Conservation (phyloP, 257 asterid species). For the Przewalskia tangutica region DNA sequence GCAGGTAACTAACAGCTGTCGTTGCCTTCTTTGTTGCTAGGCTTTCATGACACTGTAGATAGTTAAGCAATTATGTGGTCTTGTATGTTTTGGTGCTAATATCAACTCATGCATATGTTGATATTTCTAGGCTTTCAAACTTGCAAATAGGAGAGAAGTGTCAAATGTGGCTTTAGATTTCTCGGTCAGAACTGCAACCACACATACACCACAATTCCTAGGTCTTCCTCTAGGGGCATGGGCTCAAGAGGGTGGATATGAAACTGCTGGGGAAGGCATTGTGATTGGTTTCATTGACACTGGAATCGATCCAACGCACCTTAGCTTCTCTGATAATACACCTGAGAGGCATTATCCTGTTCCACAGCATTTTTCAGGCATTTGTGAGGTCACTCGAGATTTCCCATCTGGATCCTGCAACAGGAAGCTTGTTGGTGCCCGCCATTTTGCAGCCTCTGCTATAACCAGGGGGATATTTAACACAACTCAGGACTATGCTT, state of each 20-base stretch:
- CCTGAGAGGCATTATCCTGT: slow-evolving; percentile 64
- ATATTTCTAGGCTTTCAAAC: slow-evolving; percentile 62
- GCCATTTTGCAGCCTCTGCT: slow-evolving; percentile 98
- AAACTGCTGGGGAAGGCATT: slow-evolving; percentile 87
- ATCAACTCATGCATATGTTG: background rate
- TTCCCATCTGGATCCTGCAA: slow-evolving; percentile 99
- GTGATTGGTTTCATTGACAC: slow-evolving; percentile 94
- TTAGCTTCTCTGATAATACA: slow-evolving; percentile 69
- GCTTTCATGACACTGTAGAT: background rate
- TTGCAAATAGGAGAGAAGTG: slow-evolving; percentile 65
- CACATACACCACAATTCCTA: slow-evolving; percentile 93
- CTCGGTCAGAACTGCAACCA: slow-evolving; percentile 80
- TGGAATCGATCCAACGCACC: slow-evolving; percentile 89
- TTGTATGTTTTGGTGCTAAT: background rate
- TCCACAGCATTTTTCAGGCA: slow-evolving; percentile 78
- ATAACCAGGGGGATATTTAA: slow-evolving; percentile 95
- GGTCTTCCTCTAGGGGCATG: slow-evolving; percentile 98
- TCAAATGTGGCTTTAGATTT: slow-evolving; percentile 73
- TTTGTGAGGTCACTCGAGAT: slow-evolving; percentile 93
- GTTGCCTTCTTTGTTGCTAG: background rate
- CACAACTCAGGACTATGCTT: slow-evolving; percentile 90
- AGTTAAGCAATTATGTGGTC: background rate
- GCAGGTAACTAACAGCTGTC: slow-evolving; percentile 38
- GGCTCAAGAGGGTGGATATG: slow-evolving; percentile 86
- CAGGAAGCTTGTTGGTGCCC: slow-evolving; percentile 93